These are phyloP conservation scores for Fusarium foetens DNA, from an alignment of 2,329 filamentous ascomycete species.

Conservation along the genomic window DNA sequence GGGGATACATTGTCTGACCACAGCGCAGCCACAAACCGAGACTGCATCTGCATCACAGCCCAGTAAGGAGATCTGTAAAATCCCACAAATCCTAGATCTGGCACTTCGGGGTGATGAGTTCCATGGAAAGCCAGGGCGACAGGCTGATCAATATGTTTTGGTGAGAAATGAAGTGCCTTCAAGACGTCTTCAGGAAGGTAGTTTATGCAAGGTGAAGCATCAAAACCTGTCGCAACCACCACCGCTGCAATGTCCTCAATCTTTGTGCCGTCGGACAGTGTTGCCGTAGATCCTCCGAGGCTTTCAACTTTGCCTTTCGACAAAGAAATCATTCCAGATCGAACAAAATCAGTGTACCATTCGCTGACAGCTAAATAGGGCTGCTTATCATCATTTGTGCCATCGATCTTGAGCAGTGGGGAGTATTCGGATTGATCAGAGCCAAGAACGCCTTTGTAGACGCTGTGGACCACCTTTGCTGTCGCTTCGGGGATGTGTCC, in stretches of 20 bases:
- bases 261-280: conserved; percentile 43
- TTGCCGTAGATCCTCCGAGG: conserved; percentile 51
- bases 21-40: conserved; percentile 70
- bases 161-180: conserved; percentile 66
- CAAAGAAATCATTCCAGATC: conserved; percentile 68
- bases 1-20: conserved; percentile 64
- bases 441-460: conserved; percentile 60
- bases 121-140: conserved; percentile 75
- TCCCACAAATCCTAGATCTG: conserved; percentile 79
- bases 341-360: conserved; percentile 78
- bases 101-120: conserved; percentile 68
- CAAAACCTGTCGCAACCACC: conserved; percentile 80
- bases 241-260: conserved; percentile 72
- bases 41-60: conserved; percentile 90
- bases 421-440: conserved; percentile 65
- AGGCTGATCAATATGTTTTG: conserved; percentile 65
- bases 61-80: conserved; percentile 88
- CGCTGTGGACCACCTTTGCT: conserved; percentile 64
- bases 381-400: conserved; percentile 58
- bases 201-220: conserved; percentile 69
- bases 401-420: conserved; percentile 52
- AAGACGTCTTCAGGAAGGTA: conserved; percentile 70
- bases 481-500: conserved; percentile 71
- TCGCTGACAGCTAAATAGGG: conserved; percentile 77
- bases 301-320: conserved; percentile 58